A percentile compares a stretch with the other conserved stretches of the same genome.
These are phyloP conservation scores for Myxozyma kluyveri DNA, from an alignment of 805 yeast genomes.

Conservation along the genomic window DNA sequence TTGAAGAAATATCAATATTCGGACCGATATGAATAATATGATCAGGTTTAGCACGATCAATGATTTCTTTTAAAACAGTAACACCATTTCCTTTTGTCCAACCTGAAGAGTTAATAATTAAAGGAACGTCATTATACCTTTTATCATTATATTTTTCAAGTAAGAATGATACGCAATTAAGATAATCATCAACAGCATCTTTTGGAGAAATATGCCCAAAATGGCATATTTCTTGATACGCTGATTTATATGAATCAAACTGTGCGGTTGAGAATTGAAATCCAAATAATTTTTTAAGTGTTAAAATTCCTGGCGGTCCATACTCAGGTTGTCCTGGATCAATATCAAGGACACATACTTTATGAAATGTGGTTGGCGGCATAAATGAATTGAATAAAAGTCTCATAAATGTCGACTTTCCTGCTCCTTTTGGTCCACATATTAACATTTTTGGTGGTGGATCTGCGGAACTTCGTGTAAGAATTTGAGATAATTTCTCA, in stretches of 20 bases:
- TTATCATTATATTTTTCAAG: conserved; percentile 27
- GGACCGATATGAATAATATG: conserved; percentile 55
- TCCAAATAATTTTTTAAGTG: no score
- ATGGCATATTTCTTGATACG: conserved; percentile 39
- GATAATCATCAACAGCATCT: conserved; percentile 59
- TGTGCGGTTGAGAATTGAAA: no score
- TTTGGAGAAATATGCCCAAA: conserved; percentile 70
- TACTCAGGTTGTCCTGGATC: conserved; percentile 91
- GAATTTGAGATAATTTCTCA: no score
- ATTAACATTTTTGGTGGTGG: conserved; percentile 39
- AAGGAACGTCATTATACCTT: conserved; percentile 34
- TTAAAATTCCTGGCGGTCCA: conserved; percentile 67
- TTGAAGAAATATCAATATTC: conserved; percentile 30
- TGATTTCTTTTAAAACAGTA: conserved; percentile 53
- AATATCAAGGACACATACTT: conserved; percentile 49
- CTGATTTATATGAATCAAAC: no score
- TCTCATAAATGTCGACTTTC: conserved; percentile 72
- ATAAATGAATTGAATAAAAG: conserved; percentile 46
- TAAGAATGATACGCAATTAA: conserved; percentile 45
- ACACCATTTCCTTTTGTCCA: conserved; percentile 89
- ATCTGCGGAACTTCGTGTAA: no score
- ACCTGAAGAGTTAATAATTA: conserved; percentile 79
- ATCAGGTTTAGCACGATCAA: conserved; percentile 48
- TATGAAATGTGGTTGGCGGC: not conserved
- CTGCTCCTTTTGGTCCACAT: conserved; percentile 71